Evolutionary conservation across 1,284 basidiomycete species (phyloP).

Genomic region (Gomphus sp.): DNA sequence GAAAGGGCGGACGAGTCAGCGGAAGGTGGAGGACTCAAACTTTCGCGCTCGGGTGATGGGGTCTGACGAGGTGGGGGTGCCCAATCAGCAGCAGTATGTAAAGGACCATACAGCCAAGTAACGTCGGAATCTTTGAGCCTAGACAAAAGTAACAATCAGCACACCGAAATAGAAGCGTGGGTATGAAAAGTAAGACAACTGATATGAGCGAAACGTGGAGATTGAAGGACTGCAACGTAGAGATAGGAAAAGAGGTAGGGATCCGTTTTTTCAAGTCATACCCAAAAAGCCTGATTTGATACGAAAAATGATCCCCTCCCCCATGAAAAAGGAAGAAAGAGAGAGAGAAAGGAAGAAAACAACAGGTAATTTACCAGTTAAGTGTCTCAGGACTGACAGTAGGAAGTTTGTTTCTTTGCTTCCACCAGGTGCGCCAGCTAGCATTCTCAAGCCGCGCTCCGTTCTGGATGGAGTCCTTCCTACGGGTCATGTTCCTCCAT

Average conservation of each 20-base stretch:
- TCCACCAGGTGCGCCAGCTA: constrained; percentile 98
- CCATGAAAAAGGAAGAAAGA: constrained; percentile 8
- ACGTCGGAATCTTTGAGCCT: constrained; percentile 99
- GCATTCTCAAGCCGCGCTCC: constrained; percentile 95
- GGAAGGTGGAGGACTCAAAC: constrained; percentile 8
- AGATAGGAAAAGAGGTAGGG: not conserved
- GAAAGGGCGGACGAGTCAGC: constrained; percentile 2
- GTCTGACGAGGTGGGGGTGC: constrained; percentile 23
- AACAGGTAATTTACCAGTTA: constrained; percentile 97
- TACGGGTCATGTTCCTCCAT: constrained; percentile 97
- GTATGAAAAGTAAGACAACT: constrained; percentile 5
- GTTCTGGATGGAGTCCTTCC: constrained; percentile 98
- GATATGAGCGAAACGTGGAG: constrained; percentile 7
- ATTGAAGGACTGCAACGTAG: not conserved
- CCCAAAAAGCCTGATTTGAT: not conserved
- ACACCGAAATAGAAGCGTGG: constrained; percentile 2
- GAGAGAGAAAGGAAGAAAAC: too few species aligned
- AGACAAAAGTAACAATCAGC: constrained; percentile 14
- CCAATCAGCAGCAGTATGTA: constrained; percentile 86
- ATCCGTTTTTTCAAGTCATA: not conserved
- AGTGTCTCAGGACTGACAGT: constrained; percentile 95
- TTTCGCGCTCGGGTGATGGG: constrained; percentile 20
- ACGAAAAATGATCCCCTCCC: not conserved
- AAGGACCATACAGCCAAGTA: constrained; percentile 96
- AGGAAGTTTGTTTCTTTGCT: constrained; percentile 94